Base-by-base conservation (phyloP, 2,329 filamentous ascomycete species). In the Pseudogymnoascus sp. region DNA sequence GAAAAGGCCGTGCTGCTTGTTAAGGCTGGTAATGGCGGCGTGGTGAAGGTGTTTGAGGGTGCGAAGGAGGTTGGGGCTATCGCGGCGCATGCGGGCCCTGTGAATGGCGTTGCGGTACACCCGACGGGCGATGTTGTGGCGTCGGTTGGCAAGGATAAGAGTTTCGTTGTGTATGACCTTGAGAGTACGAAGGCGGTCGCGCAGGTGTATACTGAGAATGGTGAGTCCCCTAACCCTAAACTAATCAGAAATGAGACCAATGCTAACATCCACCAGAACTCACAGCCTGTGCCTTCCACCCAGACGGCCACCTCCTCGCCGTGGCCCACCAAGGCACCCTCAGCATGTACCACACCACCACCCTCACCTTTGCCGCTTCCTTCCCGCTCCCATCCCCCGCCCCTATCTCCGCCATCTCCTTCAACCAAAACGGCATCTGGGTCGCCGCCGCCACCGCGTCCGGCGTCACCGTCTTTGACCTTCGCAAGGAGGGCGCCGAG, bases 401-500 rank as follows among this genome's bases (percentile, higher is more conserved):
- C 0, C 86, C 91, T 0, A 83, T 97, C 2, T 85, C 90, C 70
- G 84, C 86, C 10, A 78, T 99, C 42, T 82, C 84, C 64, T 99
- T 99, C 77, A 97, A 93, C 0, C 95, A 99, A 75, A 99, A 99
- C 70, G 95, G 95, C 23, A 96, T 90, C 71, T 97, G 93, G 91
- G 87, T 99, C 67, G 93, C 93, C 1, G 89, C 91, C 4, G 87
- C 88, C 6, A 86, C 88, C 64, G 90, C 92, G 68, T 89, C 86
- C 21, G 87, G 82, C 23, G 87, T 96, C 39, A 90, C 90, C 8
- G 86, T 97, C 63, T 97, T 96, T 81, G 93, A 97, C 75, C 81
- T 99, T 66, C 88, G 95, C 70, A 97, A 96, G 77, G 86, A 96
- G 69, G 89, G 93, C 66, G 92, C 91, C 69, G 87, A 89, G 16